Evolutionary conservation across 257 asterid species (phyloP), one percentile per base, ranked within the genome.

Genomic region (Mentha longifolia): DNA sequence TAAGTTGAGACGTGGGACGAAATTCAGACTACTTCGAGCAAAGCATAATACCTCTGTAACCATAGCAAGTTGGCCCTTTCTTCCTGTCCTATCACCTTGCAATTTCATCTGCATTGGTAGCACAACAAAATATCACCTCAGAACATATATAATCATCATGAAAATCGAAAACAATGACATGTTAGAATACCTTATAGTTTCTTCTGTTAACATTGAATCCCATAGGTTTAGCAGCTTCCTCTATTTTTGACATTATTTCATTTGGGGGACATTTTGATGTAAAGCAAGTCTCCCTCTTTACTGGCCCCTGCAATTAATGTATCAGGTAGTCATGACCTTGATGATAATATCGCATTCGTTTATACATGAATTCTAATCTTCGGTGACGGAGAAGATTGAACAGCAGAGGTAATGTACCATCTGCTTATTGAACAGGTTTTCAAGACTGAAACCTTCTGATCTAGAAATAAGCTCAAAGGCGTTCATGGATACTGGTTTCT

Each of bases 391-490:
- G 31, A 46, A 62, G 33, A 58, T 56, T 33, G 54, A 12, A n/a
- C 37, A 67, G 61, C 16, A 56, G 45, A 72, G 49, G 30, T 4
- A 49, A 20, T 19, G 11, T 83, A 81, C 87, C 87, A 49, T 83
- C 76, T 85, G 93, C 76, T 85, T 85, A 61, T 82, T 86, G 43
- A 90, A 88, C 76, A 90, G 81, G 64, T 86, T 90, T 61, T 88
- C 95, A 30, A 90, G 95, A 79, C 83, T 90, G 81, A 90, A 85
- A 76, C 94, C 82, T 52, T 84, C 86, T 43, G 95, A 88, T 86
- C 90, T 80, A 12, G 97, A 88, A 49, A 90, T 91, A 55, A 91
- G 86, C 87, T 86, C 92, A 78, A 91, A 88, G 35, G 96, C 96
- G 68, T 91, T 91, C 92, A 85, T 89, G 61, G 96, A 85, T 56